Evolutionary conservation across 345 rosid genomes (phyloP).

Genomic region (Rubroshorea leprosula): DNA sequence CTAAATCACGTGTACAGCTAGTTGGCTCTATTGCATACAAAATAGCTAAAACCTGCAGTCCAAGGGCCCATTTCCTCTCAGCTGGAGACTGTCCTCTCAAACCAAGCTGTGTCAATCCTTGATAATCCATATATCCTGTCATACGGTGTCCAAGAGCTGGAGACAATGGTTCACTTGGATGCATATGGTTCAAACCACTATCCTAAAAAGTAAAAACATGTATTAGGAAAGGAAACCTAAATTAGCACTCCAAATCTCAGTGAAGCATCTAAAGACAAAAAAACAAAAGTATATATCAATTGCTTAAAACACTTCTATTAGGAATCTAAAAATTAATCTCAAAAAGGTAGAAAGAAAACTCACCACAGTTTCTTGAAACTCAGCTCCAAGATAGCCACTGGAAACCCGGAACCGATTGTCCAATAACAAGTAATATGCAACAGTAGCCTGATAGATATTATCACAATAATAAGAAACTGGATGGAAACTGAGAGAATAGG

Average conservation of each 20-base stretch:
- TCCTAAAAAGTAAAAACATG: constrained; percentile 39
- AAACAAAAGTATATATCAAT: too few relatives aligned
- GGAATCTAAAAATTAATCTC: background rate
- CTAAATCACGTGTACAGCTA: too few relatives aligned
- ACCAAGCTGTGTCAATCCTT: constrained; percentile 38
- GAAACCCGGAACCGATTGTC: constrained; percentile 74
- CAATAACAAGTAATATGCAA: constrained; percentile 78
- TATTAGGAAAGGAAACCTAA: background rate
- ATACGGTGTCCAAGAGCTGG: constrained; percentile 54
- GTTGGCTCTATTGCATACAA: background rate
- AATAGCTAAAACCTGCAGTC: constrained; percentile 63
- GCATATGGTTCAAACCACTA: constrained; percentile 54
- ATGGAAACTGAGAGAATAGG: background rate
- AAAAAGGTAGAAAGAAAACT: constrained; percentile 17
- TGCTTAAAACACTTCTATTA: background rate
- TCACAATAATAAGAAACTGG: constrained; percentile 11
- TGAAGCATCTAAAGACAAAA: background rate
- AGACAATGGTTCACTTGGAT: constrained; percentile 49
- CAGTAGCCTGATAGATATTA: constrained; percentile 68
- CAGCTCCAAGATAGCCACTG: constrained; percentile 73
- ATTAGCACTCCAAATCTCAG: background rate
- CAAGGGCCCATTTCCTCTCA: constrained; percentile 92
- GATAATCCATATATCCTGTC: constrained; percentile 71
- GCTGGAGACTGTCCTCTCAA: constrained; percentile 49
- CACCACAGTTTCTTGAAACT: constrained; percentile 71